phyloP scores from a whole-genome alignment of 306 rosid species.

The Castanopsis chinensis region DNA sequence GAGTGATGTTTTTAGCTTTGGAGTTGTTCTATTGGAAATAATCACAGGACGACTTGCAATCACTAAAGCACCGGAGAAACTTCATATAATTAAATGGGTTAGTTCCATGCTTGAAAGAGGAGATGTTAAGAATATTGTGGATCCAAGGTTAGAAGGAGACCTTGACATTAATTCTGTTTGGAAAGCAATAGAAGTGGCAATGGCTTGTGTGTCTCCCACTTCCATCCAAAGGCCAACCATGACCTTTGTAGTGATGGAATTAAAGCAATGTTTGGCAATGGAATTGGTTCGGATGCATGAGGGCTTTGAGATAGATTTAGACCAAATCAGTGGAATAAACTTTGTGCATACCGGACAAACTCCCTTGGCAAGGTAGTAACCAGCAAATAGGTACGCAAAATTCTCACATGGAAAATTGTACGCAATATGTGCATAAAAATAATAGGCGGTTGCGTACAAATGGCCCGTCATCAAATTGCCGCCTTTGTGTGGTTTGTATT shows the following conservation, averaged over 20 bases:
- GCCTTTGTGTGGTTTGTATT: too few relatives aligned
- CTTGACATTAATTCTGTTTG: conserved; percentile 28
- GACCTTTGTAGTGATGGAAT: conserved; percentile 38
- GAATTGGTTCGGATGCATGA: conserved; percentile 15
- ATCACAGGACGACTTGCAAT: conserved; percentile 41
- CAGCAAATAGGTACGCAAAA: too few relatives aligned
- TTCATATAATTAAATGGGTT: conserved; percentile 43
- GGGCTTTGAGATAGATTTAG: not conserved
- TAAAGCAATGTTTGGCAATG: conserved; percentile 41
- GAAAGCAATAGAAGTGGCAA: conserved; percentile 49
- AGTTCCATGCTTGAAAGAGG: conserved; percentile 30
- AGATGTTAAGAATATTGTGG: conserved; percentile 34
- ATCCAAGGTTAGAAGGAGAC: conserved; percentile 36
- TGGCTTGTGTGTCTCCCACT: conserved; percentile 35
- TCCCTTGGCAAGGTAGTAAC: too few relatives aligned
- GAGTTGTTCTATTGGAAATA: conserved; percentile 49
- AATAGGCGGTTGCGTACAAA: too few relatives aligned
- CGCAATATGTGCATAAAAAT: too few relatives aligned
- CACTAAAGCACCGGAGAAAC: conserved; percentile 6
- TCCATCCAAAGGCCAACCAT: conserved; percentile 47
- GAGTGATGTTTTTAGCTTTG: conserved; percentile 60
- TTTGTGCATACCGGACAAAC: too few relatives aligned
- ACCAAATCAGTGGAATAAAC: too few relatives aligned
- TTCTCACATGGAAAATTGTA: too few relatives aligned
- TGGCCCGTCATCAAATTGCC: too few relatives aligned